Percentiles rank a stretch among this genome's conserved stretches.
Evolutionary conservation across 2,329 filamentous ascomycete genomes (phyloP).

Genomic region (Aspergillus ruber): DNA sequence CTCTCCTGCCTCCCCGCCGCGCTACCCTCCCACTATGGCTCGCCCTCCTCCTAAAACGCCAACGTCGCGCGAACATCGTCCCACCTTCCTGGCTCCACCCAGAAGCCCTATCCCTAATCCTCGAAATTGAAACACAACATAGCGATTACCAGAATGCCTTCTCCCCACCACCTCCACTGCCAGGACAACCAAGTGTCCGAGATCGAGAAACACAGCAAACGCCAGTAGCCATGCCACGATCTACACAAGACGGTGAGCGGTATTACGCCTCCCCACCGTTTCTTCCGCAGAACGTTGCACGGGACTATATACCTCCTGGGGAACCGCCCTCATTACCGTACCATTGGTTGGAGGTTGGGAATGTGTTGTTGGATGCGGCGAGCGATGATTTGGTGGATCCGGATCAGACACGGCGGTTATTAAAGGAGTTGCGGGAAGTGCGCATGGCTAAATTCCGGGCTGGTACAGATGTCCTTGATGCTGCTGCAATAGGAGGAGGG

Average conservation of each 20-base stretch:
- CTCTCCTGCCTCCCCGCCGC: slow-evolving; percentile 74
- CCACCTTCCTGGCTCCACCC: slow-evolving; percentile 84
- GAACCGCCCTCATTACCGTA: slow-evolving; percentile 60
- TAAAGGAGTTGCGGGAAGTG: slow-evolving; percentile 80
- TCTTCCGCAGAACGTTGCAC: slow-evolving; percentile 65
- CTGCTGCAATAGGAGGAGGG: slow-evolving; percentile 44
- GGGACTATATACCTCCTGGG: slow-evolving; percentile 48
- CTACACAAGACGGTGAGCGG: slow-evolving; percentile 33
- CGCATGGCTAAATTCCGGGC: slow-evolving; percentile 81
- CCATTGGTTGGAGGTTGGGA: slow-evolving; percentile 89
- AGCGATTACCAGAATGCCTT: slow-evolving; percentile 59
- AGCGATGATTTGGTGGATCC: slow-evolving; percentile 72
- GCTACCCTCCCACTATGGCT: slow-evolving; percentile 84
- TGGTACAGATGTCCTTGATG: slow-evolving; percentile 64
- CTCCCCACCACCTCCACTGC: slow-evolving; percentile 66
- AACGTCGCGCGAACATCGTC: slow-evolving; percentile 86
- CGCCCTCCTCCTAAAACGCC: slow-evolving; percentile 86
- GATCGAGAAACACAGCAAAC: slow-evolving; percentile 13
- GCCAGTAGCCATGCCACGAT: slow-evolving; percentile 21
- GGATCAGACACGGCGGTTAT: slow-evolving; percentile 65
- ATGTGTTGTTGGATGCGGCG: slow-evolving; percentile 78
- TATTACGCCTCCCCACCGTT: slow-evolving; percentile 63
- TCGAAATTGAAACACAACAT: slow-evolving; percentile 71
- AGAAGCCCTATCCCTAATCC: slow-evolving; percentile 66
- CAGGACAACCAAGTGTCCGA: slow-evolving; percentile 33